phyloP scores from a whole-genome alignment of 192 early-diverging fungal species.

The Entomortierella beljakovae region DNA sequence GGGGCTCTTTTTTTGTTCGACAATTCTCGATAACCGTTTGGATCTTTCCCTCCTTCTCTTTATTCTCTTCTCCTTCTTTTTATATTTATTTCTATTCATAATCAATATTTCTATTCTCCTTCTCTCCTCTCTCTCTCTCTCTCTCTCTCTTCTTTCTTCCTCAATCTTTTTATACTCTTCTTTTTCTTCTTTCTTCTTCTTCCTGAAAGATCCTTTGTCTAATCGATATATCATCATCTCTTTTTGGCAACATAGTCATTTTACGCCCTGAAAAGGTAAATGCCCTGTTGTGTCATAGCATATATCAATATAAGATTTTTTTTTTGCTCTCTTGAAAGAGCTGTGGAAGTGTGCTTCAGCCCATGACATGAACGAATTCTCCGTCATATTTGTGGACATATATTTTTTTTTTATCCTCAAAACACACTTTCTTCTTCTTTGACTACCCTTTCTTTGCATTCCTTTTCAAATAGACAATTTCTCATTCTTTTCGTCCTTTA shows the following conservation, averaged over 20 bases:
- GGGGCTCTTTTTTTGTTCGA: background rate
- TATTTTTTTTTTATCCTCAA: too few relatives aligned
- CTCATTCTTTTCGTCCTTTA: too few relatives aligned
- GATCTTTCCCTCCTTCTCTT: background rate
- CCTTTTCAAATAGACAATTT: too few relatives aligned
- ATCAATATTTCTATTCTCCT: background rate
- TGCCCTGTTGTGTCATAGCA: constrained; percentile 2
- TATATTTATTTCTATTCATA: too few relatives aligned
- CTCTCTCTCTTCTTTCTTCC: background rate
- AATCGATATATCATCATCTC: background rate
- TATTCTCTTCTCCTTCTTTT: background rate
- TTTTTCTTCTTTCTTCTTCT: background rate
- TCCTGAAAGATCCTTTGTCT: background rate
- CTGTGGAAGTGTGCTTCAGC: too few relatives aligned
- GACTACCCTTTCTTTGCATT: background rate
- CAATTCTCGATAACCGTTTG: background rate
- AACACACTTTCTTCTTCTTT: background rate
- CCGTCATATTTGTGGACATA: too few relatives aligned
- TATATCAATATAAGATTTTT: background rate
- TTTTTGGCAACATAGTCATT: background rate
- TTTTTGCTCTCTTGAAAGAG: background rate
- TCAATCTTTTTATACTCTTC: background rate
- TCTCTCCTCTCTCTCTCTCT: background rate
- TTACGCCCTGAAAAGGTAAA: background rate
- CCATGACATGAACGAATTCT: too few relatives aligned